Conservation (phyloP, 352 stramenopile genomes). For the Globisporangium echinulatum region DNA sequence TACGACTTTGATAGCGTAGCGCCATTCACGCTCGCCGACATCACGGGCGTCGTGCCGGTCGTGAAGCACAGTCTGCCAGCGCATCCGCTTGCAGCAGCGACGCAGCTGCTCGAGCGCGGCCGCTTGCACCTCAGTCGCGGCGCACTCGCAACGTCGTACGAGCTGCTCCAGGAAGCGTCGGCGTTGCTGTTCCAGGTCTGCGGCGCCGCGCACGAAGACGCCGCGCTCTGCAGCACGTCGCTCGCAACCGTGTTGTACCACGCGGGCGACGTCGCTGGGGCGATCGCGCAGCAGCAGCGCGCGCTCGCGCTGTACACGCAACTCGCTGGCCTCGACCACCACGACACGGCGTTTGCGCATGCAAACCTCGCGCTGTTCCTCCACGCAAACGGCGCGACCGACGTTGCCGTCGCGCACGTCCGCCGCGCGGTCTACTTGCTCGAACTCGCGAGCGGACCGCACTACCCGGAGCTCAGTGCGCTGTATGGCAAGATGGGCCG, state of each 20-base stretch:
- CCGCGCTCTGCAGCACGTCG: constrained; percentile 89
- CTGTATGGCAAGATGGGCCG: constrained; percentile 93
- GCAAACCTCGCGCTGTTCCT: constrained; percentile 90
- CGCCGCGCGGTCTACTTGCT: constrained; percentile 91
- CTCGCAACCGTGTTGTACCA: constrained; percentile 92
- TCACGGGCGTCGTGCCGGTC: constrained; percentile 91
- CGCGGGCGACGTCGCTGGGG: constrained; percentile 82
- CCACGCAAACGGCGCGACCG: constrained; percentile 79
- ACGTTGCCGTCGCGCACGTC: constrained; percentile 85
- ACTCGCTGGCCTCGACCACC: constrained; percentile 90
- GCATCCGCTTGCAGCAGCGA: constrained; percentile 69
- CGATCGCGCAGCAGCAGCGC: constrained; percentile 86
- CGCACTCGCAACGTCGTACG: constrained; percentile 71
- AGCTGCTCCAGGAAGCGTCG: constrained; percentile 88
- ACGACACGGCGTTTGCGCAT: constrained; percentile 89
- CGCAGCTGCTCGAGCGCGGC: constrained; percentile 85
- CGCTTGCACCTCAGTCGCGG: constrained; percentile 76
- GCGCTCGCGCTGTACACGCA: constrained; percentile 90
- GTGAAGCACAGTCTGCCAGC: constrained; percentile 89
- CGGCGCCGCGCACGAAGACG: constrained; percentile 89
- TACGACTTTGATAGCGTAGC: constrained; percentile 78
- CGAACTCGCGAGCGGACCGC: constrained; percentile 87
- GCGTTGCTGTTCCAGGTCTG: constrained; percentile 92
- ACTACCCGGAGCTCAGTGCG: constrained; percentile 87
- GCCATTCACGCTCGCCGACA: constrained; percentile 88